A percentile compares a stretch with the other conserved stretches of the same genome.
Conservation (phyloP, 768 basidiomycete species). For the Tephrocybe rancida region DNA sequence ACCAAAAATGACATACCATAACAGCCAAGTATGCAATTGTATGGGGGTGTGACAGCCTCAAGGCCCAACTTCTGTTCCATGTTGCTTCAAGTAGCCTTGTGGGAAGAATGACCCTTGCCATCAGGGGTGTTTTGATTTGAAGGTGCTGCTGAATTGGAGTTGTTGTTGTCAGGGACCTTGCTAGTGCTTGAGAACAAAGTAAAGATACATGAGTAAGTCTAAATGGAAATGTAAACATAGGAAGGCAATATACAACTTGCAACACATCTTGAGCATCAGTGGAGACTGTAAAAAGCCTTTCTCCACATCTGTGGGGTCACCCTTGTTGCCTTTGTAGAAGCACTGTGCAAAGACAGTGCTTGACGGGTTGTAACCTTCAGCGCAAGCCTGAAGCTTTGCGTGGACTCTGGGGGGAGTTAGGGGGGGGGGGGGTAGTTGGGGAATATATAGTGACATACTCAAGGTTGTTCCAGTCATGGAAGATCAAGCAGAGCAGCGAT, state of each 20-base stretch:
- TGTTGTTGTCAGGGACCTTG: slow-evolving; percentile 10
- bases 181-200: slow-evolving; percentile 19
- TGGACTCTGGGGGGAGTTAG: slow-evolving; percentile 14
- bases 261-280: slow-evolving; percentile 24
- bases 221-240: not conserved
- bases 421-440: too few species aligned
- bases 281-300: slow-evolving; percentile 20
- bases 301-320: slow-evolving; percentile 9
- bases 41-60: slow-evolving; percentile 21
- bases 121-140: not conserved
- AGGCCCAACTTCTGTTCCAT: slow-evolving; percentile 17
- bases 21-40: slow-evolving; percentile 32
- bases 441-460: slow-evolving; percentile 17
- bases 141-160: not conserved
- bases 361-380: slow-evolving; percentile 8
- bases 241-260: not conserved
- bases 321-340: slow-evolving; percentile 15
- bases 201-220: slow-evolving; percentile 21
- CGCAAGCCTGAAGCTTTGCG: slow-evolving; percentile 12
- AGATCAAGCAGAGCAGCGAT: slow-evolving; percentile 27
- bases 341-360: slow-evolving; percentile 16
- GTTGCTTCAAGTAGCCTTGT: not conserved
- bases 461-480: slow-evolving; percentile 26
- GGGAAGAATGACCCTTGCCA: too few species aligned
- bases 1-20: slow-evolving; percentile 20